Base-by-base conservation (phyloP, 148 eudicot genomes). In the Polygonum maritimum region DNA sequence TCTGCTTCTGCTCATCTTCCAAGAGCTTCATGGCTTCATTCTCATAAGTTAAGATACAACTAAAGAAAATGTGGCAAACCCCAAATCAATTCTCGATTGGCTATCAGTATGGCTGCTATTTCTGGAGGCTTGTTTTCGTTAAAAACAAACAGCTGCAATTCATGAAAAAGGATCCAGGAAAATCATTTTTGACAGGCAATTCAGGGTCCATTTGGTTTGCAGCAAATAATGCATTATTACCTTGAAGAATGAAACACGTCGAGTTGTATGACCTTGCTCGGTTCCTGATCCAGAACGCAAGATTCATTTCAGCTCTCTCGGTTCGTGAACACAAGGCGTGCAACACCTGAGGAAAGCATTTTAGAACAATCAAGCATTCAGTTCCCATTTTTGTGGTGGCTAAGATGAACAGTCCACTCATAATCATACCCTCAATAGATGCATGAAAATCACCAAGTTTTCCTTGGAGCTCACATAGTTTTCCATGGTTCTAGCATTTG, bases 161-260 rank as follows among this genome's bases (percentile, higher is more conserved):
- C 18, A 6, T 33, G 36, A 33, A 51, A 39, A n/a, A n/a, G n/a
- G n/a, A n/a, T 52, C 39, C 3, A 74, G 47, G 39, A 7, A 77
- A 16, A 16, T 52, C 45, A 41, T 36, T 51, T 14, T 41, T 41
- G 45, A 41, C 58, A 77, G 40, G 3, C 16, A 13, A 22, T 21
- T 26, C 1, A 9, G 21, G 54, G 48, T 7, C 57, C 40, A 33
- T 33, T 36, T 7, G 16, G 70, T n/a, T n/a, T n/a, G n/a, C n/a
- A n/a, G n/a, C n/a, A n/a, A n/a, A n/a, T n/a, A n/a, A 13, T 6
- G 6, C 45, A 41, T 41, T 41, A 41, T 41, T 79, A 90, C 88
- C 96, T 92, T 92, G 55, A 92, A 92, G 39, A 92, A 71, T 92
- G 96, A 75, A 92, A 92, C 55, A 96, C 93, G 82, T 92, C 93